Evolutionary conservation across 176 grass and related monocot species (phyloP).

Genomic region (Carex cristatella): DNA sequence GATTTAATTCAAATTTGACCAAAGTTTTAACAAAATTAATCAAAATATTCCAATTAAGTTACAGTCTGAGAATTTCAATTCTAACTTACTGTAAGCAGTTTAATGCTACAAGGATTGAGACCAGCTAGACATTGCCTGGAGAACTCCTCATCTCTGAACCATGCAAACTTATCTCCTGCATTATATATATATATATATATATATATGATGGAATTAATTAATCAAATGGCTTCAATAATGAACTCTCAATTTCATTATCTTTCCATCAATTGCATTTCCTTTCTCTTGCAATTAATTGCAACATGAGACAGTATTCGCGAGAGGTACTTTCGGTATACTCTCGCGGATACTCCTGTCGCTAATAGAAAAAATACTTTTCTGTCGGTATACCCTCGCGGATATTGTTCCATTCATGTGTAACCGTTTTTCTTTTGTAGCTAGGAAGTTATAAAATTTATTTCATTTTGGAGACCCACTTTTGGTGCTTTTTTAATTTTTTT

Average conservation of each 20-base stretch:
- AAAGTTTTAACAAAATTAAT: not conserved
- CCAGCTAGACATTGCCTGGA: slow-evolving; percentile 64
- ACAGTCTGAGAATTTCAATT: not conserved
- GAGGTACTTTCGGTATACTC: no score
- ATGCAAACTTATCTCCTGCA: slow-evolving; percentile 78
- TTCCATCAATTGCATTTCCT: no score
- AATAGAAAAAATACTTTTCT: no score
- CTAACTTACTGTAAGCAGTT: slow-evolving; percentile 48
- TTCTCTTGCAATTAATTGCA: not conserved
- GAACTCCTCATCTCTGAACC: slow-evolving; percentile 83
- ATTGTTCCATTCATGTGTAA: not conserved
- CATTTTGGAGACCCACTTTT: no score
- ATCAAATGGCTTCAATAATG: not conserved
- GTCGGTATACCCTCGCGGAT: no score
- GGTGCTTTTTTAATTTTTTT: no score
- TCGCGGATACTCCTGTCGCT: no score
- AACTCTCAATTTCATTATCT: not conserved
- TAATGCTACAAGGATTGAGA: slow-evolving; percentile 56
- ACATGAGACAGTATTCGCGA: no score
- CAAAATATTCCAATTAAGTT: not conserved
- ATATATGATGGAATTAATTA: not conserved
- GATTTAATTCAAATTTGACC: not conserved
- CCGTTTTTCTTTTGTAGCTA: not conserved
- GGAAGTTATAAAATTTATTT: no score
- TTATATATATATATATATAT: not conserved